Percentiles rank a stretch among this genome's conserved stretches.
phyloP scores from a whole-genome alignment of 495 filamentous ascomycete species.

The Amniculicola lignicola region DNA sequence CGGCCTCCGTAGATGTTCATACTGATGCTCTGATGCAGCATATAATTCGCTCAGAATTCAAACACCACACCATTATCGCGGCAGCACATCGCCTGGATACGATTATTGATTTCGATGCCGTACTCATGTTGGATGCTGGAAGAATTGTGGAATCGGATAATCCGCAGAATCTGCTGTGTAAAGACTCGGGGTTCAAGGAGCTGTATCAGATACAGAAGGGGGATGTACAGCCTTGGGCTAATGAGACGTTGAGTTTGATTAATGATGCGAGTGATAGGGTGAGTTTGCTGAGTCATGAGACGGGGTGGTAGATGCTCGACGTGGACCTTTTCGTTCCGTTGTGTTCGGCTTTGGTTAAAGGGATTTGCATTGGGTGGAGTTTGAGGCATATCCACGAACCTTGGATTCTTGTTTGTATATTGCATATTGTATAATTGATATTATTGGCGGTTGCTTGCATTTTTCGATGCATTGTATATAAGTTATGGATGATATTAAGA shows the following conservation, averaged over 20 bases:
- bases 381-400: no score
- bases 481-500: no score
- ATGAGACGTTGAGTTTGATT: background rate
- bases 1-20: constrained; percentile 53
- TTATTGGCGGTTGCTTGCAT: no score
- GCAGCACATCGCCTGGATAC: constrained; percentile 43
- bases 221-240: constrained; percentile 1
- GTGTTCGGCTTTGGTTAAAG: background rate
- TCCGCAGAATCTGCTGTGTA: constrained; percentile 2
- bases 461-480: no score
- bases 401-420: no score
- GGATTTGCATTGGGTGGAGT: no score
- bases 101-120: constrained; percentile 41
- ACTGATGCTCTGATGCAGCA: constrained; percentile 41
- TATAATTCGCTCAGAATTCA: constrained; percentile 39
- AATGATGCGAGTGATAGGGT: constrained; percentile 2
- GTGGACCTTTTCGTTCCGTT: background rate
- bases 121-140: constrained; percentile 41
- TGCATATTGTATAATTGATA: no score
- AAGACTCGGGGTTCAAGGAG: constrained; percentile 12
- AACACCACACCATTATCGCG: constrained; percentile 38
- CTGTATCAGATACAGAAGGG: constrained; percentile 21
- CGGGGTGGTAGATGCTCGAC: no score
- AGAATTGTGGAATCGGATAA: constrained; percentile 39
- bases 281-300: background rate